Percentiles rank a stretch among this genome's conserved stretches.
phyloP scores from a whole-genome alignment of 305 asterid genomes.

The Fraxinus floribunda region DNA sequence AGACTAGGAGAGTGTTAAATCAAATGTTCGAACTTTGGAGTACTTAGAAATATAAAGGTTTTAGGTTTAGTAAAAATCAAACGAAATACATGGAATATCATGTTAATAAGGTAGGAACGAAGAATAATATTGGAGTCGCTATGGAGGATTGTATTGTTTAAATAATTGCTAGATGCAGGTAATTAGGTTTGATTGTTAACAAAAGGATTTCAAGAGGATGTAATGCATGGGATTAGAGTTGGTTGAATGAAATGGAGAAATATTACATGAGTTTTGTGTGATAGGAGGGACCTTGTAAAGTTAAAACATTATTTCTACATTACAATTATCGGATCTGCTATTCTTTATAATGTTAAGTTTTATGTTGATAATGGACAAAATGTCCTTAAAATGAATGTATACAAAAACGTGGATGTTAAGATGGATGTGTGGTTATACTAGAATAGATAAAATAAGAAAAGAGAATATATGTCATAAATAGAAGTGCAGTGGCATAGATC shows the following conservation, averaged over 20 bases:
- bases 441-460: not conserved
- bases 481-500: not conserved
- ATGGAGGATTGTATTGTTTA: not conserved
- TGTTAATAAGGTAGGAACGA: not conserved
- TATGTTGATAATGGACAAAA: not conserved
- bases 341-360: not conserved
- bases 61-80: not conserved
- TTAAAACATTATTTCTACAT: not conserved
- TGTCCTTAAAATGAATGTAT: not conserved
- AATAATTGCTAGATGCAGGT: not conserved
- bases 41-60: not conserved
- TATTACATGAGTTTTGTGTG: not conserved
- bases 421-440: not conserved
- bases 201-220: not conserved
- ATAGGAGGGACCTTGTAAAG: not conserved
- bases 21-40: not conserved
- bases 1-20: not conserved
- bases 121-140: not conserved
- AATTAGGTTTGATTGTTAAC: not conserved
- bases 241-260: not conserved
- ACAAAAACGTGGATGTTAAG: not conserved
- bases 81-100: not conserved
- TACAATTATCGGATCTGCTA: not conserved
- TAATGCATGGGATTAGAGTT: not conserved
- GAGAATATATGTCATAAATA: not conserved